phyloP scores from a whole-genome alignment of 352 stramenopile genomes.

The Globisporangium parvum region DNA sequence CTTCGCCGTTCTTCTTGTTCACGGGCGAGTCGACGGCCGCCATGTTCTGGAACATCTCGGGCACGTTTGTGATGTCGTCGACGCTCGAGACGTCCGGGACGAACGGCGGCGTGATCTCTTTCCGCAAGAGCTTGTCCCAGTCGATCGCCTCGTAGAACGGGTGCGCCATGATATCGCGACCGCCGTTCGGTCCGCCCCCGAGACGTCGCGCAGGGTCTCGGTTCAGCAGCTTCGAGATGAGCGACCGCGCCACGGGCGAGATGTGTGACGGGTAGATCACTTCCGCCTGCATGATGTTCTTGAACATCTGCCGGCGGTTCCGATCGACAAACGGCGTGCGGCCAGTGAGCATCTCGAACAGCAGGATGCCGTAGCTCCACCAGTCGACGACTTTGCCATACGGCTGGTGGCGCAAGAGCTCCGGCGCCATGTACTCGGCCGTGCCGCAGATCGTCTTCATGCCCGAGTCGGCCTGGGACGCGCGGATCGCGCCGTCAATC shows the following conservation, averaged over 20 bases:
- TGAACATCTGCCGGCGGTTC: slow-evolving; percentile 87
- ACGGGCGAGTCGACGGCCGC: slow-evolving; percentile 81
- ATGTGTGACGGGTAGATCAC: slow-evolving; percentile 88
- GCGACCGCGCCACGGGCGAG: slow-evolving; percentile 53
- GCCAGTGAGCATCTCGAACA: slow-evolving; percentile 88
- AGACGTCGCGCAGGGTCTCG: slow-evolving; percentile 91
- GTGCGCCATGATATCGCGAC: slow-evolving; percentile 84
- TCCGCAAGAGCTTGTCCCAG: slow-evolving; percentile 82
- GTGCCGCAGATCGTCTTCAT: slow-evolving; percentile 90
- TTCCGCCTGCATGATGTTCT: slow-evolving; percentile 88
- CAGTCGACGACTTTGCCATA: slow-evolving; percentile 89
- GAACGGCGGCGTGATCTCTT: slow-evolving; percentile 79
- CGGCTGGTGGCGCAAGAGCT: slow-evolving; percentile 76
- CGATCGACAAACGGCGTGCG: slow-evolving; percentile 84
- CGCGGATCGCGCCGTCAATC: slow-evolving; percentile 76
- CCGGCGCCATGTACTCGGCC: slow-evolving; percentile 86
- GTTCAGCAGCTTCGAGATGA: slow-evolving; percentile 90
- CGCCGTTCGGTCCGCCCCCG: slow-evolving; percentile 83
- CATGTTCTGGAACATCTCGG: slow-evolving; percentile 89
- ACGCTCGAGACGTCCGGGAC: slow-evolving; percentile 71
- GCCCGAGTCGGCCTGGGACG: slow-evolving; percentile 67
- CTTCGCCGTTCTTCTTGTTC: slow-evolving; percentile 81
- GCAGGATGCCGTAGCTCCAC: slow-evolving; percentile 87
- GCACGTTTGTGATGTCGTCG: slow-evolving; percentile 86
- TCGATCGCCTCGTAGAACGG: slow-evolving; percentile 82